Conservation (phyloP, 2,329 filamentous ascomycete species). For the Talaromyces marneffei region DNA sequence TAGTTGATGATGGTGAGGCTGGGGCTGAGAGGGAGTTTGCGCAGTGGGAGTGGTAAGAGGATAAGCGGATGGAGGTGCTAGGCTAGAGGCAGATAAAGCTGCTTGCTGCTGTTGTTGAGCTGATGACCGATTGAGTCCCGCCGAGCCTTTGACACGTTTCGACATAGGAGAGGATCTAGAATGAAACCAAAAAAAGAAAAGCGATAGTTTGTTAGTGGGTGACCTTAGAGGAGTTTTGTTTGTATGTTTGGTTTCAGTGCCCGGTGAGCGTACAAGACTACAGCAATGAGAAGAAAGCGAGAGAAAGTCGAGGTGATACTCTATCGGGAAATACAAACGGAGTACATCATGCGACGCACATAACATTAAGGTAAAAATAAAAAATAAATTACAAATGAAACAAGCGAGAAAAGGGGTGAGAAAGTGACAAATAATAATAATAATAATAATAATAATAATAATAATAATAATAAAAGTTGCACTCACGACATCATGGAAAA, state of each 20-base stretch:
- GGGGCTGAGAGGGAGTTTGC: background rate
- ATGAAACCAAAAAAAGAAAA: background rate
- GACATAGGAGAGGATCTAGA: constrained; percentile 37
- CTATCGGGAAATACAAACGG: background rate
- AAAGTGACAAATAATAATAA: background rate
- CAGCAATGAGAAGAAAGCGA: background rate
- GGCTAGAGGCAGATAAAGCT: constrained; percentile 19
- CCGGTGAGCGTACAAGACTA: background rate
- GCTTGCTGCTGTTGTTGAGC: constrained; percentile 34
- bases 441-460: background rate
- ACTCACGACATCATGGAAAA: constrained; percentile 40
- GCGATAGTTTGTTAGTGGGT: constrained; percentile 1
- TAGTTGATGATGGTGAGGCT: constrained; percentile 1
- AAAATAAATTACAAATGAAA: background rate
- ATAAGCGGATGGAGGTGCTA: constrained; percentile 2
- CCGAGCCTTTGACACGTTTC: constrained; percentile 39
- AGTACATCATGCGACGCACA: constrained; percentile 1
- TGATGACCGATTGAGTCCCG: constrained; percentile 32
- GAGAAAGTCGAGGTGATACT: background rate
- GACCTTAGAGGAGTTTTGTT: background rate
- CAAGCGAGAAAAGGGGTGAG: background rate
- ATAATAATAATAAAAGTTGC: constrained; percentile 7
- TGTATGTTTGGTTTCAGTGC: background rate
- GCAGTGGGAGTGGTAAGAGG: constrained; percentile 3
- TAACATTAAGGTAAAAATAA: background rate